A percentile compares a stretch with the other conserved stretches of the same genome.
Conservation (phyloP, 495 filamentous ascomycete genomes). For the Massariosphaeria phaeospora region DNA sequence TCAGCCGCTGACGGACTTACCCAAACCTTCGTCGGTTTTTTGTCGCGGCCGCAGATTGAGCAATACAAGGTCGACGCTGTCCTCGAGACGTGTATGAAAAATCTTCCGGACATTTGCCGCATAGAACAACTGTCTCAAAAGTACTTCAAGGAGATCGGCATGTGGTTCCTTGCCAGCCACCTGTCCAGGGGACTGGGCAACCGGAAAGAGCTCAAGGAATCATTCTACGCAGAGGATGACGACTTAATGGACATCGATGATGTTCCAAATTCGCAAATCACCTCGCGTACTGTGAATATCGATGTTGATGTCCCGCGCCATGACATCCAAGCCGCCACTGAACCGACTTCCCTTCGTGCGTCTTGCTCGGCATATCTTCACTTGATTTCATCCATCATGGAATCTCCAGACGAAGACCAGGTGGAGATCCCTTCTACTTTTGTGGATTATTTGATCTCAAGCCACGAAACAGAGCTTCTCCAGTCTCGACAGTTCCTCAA, state of each 20-base stretch:
- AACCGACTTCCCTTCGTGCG: constrained; percentile 47
- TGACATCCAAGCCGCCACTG: constrained; percentile 46
- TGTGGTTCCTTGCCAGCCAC: constrained; percentile 13
- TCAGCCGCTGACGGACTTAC: constrained; percentile 26
- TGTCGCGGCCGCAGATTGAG: constrained; percentile 28
- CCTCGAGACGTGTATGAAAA: constrained; percentile 22
- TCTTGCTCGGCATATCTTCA: constrained; percentile 25
- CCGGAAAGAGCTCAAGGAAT: constrained; percentile 36
- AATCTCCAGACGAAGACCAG: constrained; percentile 1
- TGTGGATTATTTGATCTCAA: constrained; percentile 46
- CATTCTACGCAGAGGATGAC: constrained; percentile 32
- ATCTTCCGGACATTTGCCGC: constrained; percentile 20
- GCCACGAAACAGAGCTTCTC: constrained; percentile 53
- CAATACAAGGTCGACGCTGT: constrained; percentile 40
- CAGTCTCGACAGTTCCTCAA: constrained; percentile 50
- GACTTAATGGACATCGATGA: constrained; percentile 80
- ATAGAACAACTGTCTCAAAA: constrained; percentile 9
- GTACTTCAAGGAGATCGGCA: constrained; percentile 16
- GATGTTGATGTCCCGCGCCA: constrained; percentile 44
- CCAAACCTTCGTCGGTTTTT: constrained; percentile 29
- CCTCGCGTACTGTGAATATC: constrained; percentile 36
- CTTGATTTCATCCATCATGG: constrained; percentile 15
- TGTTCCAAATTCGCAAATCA: constrained; percentile 55
- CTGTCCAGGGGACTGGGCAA: constrained; percentile 44
- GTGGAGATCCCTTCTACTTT: constrained; percentile 37